Conservation (phyloP, 106 monocot genomes). For the Dioscorea alata region DNA sequence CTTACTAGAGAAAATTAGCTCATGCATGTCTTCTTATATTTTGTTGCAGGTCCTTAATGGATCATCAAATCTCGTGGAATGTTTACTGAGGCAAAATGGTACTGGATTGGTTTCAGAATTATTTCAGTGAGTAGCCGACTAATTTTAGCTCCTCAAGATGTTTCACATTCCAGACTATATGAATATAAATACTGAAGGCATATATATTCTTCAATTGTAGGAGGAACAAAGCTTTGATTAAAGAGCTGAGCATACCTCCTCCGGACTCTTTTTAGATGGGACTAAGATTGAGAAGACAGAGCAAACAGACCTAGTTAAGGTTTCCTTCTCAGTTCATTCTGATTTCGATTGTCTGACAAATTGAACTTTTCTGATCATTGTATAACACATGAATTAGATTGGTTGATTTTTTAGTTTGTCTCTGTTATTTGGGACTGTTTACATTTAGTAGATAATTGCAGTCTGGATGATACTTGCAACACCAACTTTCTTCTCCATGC, state of each 20-base stretch:
- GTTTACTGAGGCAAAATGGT: conserved; percentile 45
- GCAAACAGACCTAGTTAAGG: no score
- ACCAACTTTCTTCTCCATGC: no score
- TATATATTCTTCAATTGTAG: conserved; percentile 7
- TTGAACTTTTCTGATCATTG: no score
- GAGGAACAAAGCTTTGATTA: conserved; percentile 34
- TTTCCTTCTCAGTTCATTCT: no score
- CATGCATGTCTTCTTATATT: not conserved
- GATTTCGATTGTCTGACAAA: no score
- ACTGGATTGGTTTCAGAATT: conserved; percentile 43
- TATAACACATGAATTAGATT: no score
- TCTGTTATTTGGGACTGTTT: no score
- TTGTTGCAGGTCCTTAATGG: conserved; percentile 7
- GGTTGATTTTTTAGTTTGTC: no score
- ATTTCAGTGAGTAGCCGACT: conserved; percentile 15
- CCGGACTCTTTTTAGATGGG: no score
- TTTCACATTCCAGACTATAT: not conserved
- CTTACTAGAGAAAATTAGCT: not conserved
- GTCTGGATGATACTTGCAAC: no score
- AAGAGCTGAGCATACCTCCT: conserved; percentile 22
- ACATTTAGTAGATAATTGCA: no score
- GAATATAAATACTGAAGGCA: not conserved
- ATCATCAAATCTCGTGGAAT: conserved; percentile 18
- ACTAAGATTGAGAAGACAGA: no score
- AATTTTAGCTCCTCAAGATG: not conserved